These are phyloP conservation scores for Ascochyta clinopodiicola DNA, from an alignment of 2,329 filamentous ascomycete genomes.

Conservation along the genomic window DNA sequence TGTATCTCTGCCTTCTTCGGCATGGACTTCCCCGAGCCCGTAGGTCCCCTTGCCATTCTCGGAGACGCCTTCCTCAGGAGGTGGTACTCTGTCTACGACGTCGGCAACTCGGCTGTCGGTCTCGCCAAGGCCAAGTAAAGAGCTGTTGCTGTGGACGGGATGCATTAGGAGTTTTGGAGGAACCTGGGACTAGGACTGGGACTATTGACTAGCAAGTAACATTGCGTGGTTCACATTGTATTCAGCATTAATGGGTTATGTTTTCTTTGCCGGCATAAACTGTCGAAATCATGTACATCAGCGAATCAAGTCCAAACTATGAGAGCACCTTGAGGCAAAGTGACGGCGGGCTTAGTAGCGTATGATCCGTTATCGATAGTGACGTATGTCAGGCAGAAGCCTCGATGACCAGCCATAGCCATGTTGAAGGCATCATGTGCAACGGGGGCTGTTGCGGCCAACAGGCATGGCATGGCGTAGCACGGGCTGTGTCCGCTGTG, in stretches of 20 bases:
- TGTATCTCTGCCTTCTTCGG: slow-evolving; percentile 98
- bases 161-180: slow-evolving; percentile 8
- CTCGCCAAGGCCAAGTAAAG: slow-evolving; percentile 81
- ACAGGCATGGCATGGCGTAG: slow-evolving; percentile 3
- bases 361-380: slow-evolving; percentile 26
- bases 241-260: slow-evolving; percentile 20
- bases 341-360: neutral
- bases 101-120: slow-evolving; percentile 86
- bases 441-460: neutral
- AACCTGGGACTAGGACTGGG: neutral
- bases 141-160: neutral
- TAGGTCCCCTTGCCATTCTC: slow-evolving; percentile 91
- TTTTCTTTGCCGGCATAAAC: slow-evolving; percentile 16
- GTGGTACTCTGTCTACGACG: slow-evolving; percentile 96
- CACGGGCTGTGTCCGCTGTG: neutral
- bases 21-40: slow-evolving; percentile 83
- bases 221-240: slow-evolving; percentile 29
- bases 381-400: slow-evolving; percentile 18
- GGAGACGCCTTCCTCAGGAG: slow-evolving; percentile 83
- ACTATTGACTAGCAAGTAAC: slow-evolving; percentile 1
- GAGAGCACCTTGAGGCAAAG: neutral
- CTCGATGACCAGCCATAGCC: neutral
- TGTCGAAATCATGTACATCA: slow-evolving; percentile 22
- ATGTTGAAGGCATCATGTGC: slow-evolving; percentile 2
- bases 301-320: slow-evolving; percentile 22